Evolutionary conservation across 495 filamentous ascomycete genomes (phyloP), one percentile per base, ranked within the genome.

Genomic region (Halenospora varia): DNA sequence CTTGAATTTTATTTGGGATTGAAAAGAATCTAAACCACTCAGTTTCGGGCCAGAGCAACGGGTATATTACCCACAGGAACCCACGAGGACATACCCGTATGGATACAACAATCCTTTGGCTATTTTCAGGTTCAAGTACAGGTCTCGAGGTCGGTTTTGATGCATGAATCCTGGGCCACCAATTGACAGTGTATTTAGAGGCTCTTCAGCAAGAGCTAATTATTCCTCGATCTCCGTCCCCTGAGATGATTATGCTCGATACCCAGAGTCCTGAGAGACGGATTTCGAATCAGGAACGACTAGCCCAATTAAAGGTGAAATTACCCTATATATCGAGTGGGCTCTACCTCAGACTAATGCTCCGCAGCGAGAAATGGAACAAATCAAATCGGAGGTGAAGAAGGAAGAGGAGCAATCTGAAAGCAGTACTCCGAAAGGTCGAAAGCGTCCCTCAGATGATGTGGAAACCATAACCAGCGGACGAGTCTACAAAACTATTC

Each of bases 201-300:
- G 66, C 62, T 42, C 67, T 74, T 0, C 60, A 66, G 40, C 51
- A 61, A 19, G 66, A 71, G 46, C 42, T 70, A 20, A 68, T 73
- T 19, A 65, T 73, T 23, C 66, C 66, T 1, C 64, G 65, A 0
- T 64, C 62, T 11, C 69, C 69, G n/a, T 63, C 63, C 1, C 63
- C 52, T 0, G 50, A 47, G 3, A 22, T 20, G 4, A 17, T 3
- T 3, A 19, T 41, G 8, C 23, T 59, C 20, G 45, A 45, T 22
- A 3, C 45, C 2, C 24, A 29, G 0, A 23, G 9, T 25, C 29
- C 9, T 2, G 48, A 17, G 6, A 19, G 44, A 9, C 10, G 44
- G 19, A 18, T 13, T 40, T 40, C 44, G 6, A 19, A 10, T 19
- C 44, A 47, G 18, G 44, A 47, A 19, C 44, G 44, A 13, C 19